Base-by-base conservation (phyloP, 345 rosid species). In the Eucalyptus lansdowneana region DNA sequence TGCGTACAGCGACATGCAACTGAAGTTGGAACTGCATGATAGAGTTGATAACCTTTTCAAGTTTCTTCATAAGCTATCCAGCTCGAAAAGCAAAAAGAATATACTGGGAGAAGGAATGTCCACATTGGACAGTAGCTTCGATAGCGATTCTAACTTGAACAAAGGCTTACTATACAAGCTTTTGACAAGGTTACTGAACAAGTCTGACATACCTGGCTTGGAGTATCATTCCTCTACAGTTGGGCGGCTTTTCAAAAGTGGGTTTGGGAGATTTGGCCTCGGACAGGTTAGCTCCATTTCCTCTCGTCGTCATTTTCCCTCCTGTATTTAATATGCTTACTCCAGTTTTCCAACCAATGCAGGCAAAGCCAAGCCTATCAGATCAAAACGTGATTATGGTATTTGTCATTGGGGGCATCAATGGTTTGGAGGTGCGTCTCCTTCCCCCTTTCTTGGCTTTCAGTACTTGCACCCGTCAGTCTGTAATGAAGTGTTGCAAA, bases 201-300 rank as follows among this genome's bases (percentile, higher is more conserved):
- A 95, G 93, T 67, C 90, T 10, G 97, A 96, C 89, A 89, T 97
- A 37, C 95, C 96, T 4, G 96, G 98, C 47, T 93, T 97, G 94
- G 96, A 97, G 94, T 95, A 96, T 89, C 99, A 97, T 94, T 97
- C 99, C 50, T 97, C 99, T 56, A 92, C 99, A 6, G 99, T 97
- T 8, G 99, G 99, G 25, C 93, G 99, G 86, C 96, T 97, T 89
- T 95, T 97, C 91, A 97, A 97, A 94, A 97, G 98, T 87, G 99
- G 99, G 13, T 97, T 97, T 87, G 99, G 99, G 90, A 94, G 99
- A 93, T 96, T 97, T 92, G 99, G 99, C 89, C 96, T 97, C 87
- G 98, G 98, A 86, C 99, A 97, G 98, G 99, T 94, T 88, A 90
- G 92, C 87, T 91, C 58, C 87, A 29, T 44, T 88, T 65, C 65